Conservation (phyloP, 306 rosid species). For the Quercus glauca region DNA sequence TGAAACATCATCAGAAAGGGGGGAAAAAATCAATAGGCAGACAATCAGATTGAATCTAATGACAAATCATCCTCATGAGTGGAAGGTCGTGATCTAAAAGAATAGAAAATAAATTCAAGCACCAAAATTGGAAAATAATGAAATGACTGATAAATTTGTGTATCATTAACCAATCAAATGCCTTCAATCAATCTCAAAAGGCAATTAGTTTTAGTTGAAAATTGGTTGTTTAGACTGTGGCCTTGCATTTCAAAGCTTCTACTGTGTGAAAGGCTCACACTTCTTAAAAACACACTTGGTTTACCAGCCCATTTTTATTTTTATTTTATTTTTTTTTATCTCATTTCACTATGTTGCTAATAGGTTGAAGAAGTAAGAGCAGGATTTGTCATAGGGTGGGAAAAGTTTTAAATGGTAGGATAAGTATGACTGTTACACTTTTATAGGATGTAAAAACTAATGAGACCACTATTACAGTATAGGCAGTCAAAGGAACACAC, state of each 20-base stretch:
- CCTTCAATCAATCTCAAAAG: neutral
- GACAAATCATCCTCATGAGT: neutral
- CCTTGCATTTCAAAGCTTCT: neutral
- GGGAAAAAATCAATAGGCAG: neutral
- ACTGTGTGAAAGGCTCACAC: neutral
- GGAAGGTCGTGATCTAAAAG: neutral
- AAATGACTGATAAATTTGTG: neutral
- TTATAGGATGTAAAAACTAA: neutral
- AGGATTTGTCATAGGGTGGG: neutral
- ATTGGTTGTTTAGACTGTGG: neutral
- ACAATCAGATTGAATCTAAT: neutral
- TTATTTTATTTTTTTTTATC: neutral
- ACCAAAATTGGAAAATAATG: neutral
- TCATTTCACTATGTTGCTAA: neutral
- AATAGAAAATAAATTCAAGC: neutral
- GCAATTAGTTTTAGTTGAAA: neutral
- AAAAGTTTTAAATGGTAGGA: neutral
- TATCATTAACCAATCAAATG: too few relatives aligned
- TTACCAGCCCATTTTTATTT: neutral
- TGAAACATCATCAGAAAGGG: conserved; percentile 37
- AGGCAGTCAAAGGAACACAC: neutral
- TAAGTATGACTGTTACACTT: neutral
- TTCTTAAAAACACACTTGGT: too few relatives aligned
- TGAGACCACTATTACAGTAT: neutral
- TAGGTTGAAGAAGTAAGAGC: neutral